Conservation (phyloP, 768 basidiomycete species). For the Daedalea quercina region DNA sequence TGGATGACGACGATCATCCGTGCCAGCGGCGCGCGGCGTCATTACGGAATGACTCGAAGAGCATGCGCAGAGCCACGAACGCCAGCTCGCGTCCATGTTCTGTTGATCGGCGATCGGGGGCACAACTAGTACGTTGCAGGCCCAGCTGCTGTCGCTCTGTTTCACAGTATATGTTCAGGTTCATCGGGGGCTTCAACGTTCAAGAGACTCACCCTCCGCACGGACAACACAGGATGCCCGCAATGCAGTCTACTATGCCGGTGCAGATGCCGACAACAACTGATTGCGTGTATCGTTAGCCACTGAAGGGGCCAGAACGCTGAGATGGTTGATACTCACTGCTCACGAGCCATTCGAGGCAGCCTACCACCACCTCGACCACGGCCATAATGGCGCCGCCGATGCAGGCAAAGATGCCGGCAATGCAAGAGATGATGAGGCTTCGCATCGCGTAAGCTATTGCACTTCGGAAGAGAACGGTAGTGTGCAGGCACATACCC, state of each 20-base stretch:
- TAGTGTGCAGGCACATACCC: background rate
- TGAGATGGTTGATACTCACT: background rate
- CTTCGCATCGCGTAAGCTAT: slow-evolving; percentile 1
- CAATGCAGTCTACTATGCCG: slow-evolving; percentile 1
- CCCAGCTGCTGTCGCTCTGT: no score
- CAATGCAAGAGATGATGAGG: slow-evolving; percentile 14
- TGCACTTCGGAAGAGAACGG: background rate
- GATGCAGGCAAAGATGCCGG: slow-evolving; percentile 13
- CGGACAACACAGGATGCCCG: background rate
- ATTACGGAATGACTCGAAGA: no score
- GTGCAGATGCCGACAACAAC: background rate
- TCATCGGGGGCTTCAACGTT: no score
- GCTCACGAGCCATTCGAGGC: slow-evolving; percentile 8
- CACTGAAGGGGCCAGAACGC: background rate
- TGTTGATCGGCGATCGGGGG: no score
- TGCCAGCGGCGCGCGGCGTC: no score
- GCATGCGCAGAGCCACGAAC: no score
- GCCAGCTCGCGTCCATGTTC: no score
- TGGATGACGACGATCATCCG: no score
- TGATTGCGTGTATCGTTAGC: background rate
- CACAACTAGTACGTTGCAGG: no score
- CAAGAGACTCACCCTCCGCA: slow-evolving; percentile 1
- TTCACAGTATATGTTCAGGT: no score
- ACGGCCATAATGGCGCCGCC: slow-evolving; percentile 10
- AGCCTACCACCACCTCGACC: slow-evolving; percentile 5